phyloP scores from a whole-genome alignment of 139 green algal species.

The Coccomyxa sp. region DNA sequence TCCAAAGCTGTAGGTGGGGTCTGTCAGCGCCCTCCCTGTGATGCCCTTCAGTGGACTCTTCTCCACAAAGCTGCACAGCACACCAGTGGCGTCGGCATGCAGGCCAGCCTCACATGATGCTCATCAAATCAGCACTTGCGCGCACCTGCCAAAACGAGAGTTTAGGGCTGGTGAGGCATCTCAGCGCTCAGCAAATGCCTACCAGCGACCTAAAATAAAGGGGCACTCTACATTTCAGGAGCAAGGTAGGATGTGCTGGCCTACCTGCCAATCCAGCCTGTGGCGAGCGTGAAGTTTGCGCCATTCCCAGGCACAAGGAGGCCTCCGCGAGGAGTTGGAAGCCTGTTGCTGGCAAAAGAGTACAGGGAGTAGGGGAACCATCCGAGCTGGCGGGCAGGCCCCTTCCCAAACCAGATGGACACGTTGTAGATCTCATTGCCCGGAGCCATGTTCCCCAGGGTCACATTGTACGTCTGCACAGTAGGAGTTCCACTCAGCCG shows the following conservation, averaged over 20 bases:
- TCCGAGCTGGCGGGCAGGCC: neutral
- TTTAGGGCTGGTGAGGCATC: too few species aligned
- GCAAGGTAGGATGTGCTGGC: neutral
- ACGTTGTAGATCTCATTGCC: conserved; percentile 9
- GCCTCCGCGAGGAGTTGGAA: neutral
- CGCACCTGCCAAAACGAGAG: too few species aligned
- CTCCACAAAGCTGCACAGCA: too few species aligned
- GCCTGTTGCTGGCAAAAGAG: conserved; percentile 3
- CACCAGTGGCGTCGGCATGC: too few species aligned
- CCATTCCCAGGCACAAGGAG: neutral
- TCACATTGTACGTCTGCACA: neutral
- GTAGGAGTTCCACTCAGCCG: too few species aligned
- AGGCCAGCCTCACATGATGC: neutral
- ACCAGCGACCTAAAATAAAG: neutral
- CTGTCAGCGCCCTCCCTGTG: too few species aligned
- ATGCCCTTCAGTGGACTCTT: too few species aligned
- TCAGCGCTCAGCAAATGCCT: neutral
- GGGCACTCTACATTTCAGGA: neutral
- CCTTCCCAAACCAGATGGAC: neutral
- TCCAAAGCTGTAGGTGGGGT: neutral
- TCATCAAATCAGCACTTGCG: neutral
- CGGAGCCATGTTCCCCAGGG: neutral
- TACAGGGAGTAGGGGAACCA: conserved; percentile 7
- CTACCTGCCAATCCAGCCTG: neutral
- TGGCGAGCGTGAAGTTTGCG: conserved; percentile 4